A percentile compares a stretch with the other conserved stretches of the same genome.
Evolutionary conservation across 2,329 filamentous ascomycete species (phyloP).

Genomic region (Neofusicoccum ribis): DNA sequence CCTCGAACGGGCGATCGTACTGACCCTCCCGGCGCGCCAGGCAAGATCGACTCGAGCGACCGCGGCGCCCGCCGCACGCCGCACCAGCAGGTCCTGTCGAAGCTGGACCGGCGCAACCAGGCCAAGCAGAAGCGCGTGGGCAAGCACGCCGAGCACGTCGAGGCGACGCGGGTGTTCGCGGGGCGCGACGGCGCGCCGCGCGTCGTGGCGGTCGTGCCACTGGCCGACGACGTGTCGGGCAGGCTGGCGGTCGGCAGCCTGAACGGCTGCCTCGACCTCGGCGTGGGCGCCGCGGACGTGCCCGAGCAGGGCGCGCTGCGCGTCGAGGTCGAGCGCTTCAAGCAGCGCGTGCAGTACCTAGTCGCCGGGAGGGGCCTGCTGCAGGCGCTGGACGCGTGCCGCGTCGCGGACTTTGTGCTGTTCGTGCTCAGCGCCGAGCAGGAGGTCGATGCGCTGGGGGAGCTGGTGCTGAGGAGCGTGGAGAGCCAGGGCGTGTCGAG

Average conservation of each 20-base stretch:
- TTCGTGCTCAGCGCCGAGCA: conserved; percentile 79
- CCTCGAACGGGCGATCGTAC: not conserved
- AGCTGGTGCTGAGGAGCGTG: conserved; percentile 80
- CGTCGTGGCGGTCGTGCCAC: conserved; percentile 82
- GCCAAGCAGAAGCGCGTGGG: conserved; percentile 83
- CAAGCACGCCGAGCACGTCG: conserved; percentile 81
- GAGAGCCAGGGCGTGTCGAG: conserved; percentile 95
- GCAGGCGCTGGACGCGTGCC: conserved; percentile 78
- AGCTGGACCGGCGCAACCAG: conserved; percentile 92
- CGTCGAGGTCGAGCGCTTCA: conserved; percentile 83
- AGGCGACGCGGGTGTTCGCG: conserved; percentile 77
- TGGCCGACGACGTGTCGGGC: conserved; percentile 72
- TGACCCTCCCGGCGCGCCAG: conserved; percentile 44
- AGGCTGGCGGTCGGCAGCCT: conserved; percentile 67
- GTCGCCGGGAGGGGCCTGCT: conserved; percentile 72
- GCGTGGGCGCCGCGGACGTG: conserved; percentile 58
- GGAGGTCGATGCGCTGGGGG: conserved; percentile 82
- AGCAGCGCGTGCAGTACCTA: conserved; percentile 89
- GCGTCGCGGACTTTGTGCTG: conserved; percentile 87
- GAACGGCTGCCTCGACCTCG: conserved; percentile 76
- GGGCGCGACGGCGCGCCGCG: conserved; percentile 84
- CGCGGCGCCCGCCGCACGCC: conserved; percentile 78
- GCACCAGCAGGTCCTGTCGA: conserved; percentile 96
- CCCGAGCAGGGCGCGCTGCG: conserved; percentile 60
- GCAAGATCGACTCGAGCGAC: conserved; percentile 72